Base-by-base conservation (phyloP, 108 stramenopile species). In the Pseudonitzschia delicatissima region DNA sequence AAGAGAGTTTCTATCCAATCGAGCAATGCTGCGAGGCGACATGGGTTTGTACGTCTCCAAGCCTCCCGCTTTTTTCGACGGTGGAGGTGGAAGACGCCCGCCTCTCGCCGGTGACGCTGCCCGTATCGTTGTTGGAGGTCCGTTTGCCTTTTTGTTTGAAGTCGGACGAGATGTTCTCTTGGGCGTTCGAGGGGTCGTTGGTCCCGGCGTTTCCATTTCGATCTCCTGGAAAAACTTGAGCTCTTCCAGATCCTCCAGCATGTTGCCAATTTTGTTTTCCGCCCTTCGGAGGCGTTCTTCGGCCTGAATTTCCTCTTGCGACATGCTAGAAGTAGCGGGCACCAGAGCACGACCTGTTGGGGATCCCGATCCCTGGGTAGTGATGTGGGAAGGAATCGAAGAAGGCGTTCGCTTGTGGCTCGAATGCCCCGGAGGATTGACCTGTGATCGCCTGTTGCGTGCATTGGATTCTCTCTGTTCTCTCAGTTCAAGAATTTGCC, bases 181-280 rank as follows among this genome's bases (percentile, higher is more conserved):
- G 26, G 48, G 27, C 27, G 64, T 70, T 36, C 68, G 55, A 1
- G 72, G 78, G 17, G 68, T 57, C 21, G 18, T 57, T 3, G 72
- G 59, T 17, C 63, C 44, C n/a, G 68, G 60, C 4, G 29, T 47
- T 45, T 74, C 69, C 23, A 55, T 47, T 18, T 78, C 82, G 36
- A 83, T 64, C 51, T 83, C 82, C 64, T 83, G 72, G 55, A 83
- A 78, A 57, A 83, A 83, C 15, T 67, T 62, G 25, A 83, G 49
- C 36, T 83, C 82, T 27, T 83, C 82, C 47, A 83, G 35, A 42
- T 83, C 82, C 34, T 78, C 55, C 32, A 76, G 36, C 21, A 83
- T 49, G 4, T 72, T 72, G 5, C 69, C 45, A 25, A 83, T 78
- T 63, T 78, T 77, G 35, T 18, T 69, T 62, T 81, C 80, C n/a